phyloP scores from a whole-genome alignment of 495 filamentous ascomycete genomes.

The Bathelium albidoporum region DNA sequence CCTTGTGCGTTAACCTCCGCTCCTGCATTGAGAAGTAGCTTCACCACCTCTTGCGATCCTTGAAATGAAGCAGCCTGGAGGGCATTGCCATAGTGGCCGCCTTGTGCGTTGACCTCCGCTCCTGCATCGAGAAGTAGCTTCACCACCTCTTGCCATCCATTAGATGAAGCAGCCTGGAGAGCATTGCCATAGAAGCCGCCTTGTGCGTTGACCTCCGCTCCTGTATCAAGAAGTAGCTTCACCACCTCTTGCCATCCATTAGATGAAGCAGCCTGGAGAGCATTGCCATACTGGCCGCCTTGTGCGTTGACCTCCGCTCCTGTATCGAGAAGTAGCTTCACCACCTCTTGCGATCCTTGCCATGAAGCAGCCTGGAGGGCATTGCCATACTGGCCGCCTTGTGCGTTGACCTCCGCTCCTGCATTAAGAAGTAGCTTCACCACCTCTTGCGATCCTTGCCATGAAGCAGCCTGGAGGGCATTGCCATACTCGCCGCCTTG shows the following conservation, averaged over 20 bases:
- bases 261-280: conserved; percentile 9
- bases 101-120: conserved; percentile 9
- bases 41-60: conserved; percentile 4
- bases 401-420: conserved; percentile 14
- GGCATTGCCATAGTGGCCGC: conserved; percentile 7
- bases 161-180: conserved; percentile 8
- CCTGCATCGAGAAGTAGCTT: conserved; percentile 5
- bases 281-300: conserved; percentile 8
- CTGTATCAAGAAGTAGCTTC: conserved; percentile 3
- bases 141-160: neutral
- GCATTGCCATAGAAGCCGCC: conserved; percentile 8
- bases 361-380: conserved; percentile 11
- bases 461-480: conserved; percentile 7
- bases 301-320: conserved; percentile 11
- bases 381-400: neutral
- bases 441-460: neutral
- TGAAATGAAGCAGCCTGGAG: conserved; percentile 9
- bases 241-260: no score
- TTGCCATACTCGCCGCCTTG: conserved; percentile 6
- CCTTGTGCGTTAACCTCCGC: conserved; percentile 11
- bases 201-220: conserved; percentile 12
- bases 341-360: neutral
- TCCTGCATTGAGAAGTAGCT: conserved; percentile 6
- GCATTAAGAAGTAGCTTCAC: conserved; percentile 7
- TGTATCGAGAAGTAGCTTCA: conserved; percentile 7